Base-by-base conservation (phyloP, 2,329 filamentous ascomycete genomes). In the Dothiorella sarmentorum region DNA sequence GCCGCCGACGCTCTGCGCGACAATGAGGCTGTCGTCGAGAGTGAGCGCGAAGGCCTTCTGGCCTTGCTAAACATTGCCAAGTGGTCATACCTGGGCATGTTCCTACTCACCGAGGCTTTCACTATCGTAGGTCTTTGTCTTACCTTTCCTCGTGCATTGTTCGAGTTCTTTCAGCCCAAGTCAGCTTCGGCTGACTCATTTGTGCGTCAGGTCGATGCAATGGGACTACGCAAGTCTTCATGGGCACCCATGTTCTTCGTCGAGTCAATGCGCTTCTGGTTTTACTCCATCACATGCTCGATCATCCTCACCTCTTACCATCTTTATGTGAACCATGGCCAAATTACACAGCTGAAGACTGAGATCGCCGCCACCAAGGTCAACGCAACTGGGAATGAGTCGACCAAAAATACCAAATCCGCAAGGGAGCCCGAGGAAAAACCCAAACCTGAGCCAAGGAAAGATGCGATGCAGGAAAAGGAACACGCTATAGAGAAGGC, bases 241-340 rank as follows among this genome's bases (percentile, higher is more conserved):
- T 59, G 57, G 57, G 35, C 57, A n/a, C 57, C 57, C 2, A 38
- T 55, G 29, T 29, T 59, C 5, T 55, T 53, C 20, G 37, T 53
- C 29, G 57, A 59, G 47, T 43, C 47, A 15, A 55, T 55, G 57
- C 57, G 57, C 15, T 59, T 59, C 17, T 59, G 57, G 57, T 59
- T 59, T 26, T 59, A 59, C 24, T 59, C 57, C 11, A 53, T 59
- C 15, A 22, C 31, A n/a, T 59, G 57, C 31, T 43, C 47, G 11
- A 44, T 59, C 24, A 20, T 59, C 15, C 57, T 59, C 17, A 37
- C 17, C 42, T 43, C 20, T 24, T 45, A 53, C 40, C 37, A 59
- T 11, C 49, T 59, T 13, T 55, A 59, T 22, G 27, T 29, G 20
- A 59, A 35, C 15, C 35, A 35, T 11, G 17, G 24, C 3, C 15